Percentiles rank a stretch among this genome's conserved stretches.
Conservation (phyloP, 2,329 filamentous ascomycete species). For the Epichloe scottii region DNA sequence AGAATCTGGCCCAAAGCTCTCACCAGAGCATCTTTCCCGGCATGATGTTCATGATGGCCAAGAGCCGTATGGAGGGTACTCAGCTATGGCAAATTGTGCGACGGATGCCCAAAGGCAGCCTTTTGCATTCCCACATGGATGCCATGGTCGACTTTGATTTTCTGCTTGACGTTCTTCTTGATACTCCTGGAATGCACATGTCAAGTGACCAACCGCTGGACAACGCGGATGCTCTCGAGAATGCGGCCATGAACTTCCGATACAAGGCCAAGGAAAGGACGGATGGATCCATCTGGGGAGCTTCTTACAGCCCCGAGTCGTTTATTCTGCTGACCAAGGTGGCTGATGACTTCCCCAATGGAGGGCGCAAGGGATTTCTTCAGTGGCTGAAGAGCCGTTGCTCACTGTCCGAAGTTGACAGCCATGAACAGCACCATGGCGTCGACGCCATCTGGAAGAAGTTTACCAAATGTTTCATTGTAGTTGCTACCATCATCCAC, state of each 20-base stretch:
- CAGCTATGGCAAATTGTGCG: conserved; percentile 76
- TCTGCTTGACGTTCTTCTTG: conserved; percentile 59
- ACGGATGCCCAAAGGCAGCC: conserved; percentile 76
- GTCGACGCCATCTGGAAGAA: conserved; percentile 76
- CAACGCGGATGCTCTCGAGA: conserved; percentile 37
- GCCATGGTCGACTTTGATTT: conserved; percentile 85
- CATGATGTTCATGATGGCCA: conserved; percentile 87
- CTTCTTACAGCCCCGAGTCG: conserved; percentile 45
- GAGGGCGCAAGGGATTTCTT: conserved; percentile 59
- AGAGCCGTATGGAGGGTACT: conserved; percentile 73
- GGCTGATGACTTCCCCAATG: conserved; percentile 62
- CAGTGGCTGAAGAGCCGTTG: conserved; percentile 64
- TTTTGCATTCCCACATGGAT: conserved; percentile 80
- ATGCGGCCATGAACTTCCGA: conserved; percentile 47
- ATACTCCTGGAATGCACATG: conserved; percentile 63
- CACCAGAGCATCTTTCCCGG: conserved; percentile 63
- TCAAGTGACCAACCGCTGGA: conserved; percentile 44
- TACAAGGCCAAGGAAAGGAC: conserved; percentile 36
- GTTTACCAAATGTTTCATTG: conserved; percentile 61
- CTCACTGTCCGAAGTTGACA: conserved; percentile 59
- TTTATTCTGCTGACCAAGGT: conserved; percentile 48
- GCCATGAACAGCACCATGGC: conserved; percentile 68
- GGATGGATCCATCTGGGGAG: conserved; percentile 50
- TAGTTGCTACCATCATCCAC: conserved; percentile 63
- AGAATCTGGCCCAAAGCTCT: conserved; percentile 50